Percentiles rank a stretch among this genome's conserved stretches.
Evolutionary conservation across 495 filamentous ascomycete species (phyloP).

Genomic region (Darksidea phi): DNA sequence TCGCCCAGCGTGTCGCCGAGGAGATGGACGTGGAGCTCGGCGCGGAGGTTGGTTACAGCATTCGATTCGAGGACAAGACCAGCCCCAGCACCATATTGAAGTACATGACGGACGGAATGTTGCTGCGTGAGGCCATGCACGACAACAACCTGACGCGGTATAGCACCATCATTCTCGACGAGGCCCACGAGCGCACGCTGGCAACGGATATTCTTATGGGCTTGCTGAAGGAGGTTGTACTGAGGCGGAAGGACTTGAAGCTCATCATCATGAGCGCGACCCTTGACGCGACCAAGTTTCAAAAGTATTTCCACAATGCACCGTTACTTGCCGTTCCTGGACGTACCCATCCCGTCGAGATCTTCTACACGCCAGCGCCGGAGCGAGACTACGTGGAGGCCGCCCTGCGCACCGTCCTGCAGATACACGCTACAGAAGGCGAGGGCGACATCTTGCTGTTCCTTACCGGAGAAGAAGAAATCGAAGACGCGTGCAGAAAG

Average conservation of each 20-base stretch:
- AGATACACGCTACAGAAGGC: constrained; percentile 88
- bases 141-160: constrained; percentile 88
- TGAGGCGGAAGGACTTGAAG: constrained; percentile 80
- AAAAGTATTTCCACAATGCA: constrained; percentile 94
- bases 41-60: constrained; percentile 97
- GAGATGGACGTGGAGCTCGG: constrained; percentile 94
- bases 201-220: constrained; percentile 97
- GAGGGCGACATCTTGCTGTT: constrained; percentile 96
- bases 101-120: constrained; percentile 99
- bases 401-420: constrained; percentile 86
- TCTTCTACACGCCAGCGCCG: constrained; percentile 96
- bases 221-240: constrained; percentile 80
- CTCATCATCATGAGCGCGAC: constrained; percentile 99
- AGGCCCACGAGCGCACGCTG: constrained; percentile 94
- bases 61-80: constrained; percentile 97
- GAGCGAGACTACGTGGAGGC: constrained; percentile 97
- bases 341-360: constrained; percentile 93
- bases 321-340: constrained; percentile 93
- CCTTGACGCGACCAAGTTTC: constrained; percentile 95
- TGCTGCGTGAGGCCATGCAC: constrained; percentile 96
- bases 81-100: constrained; percentile 88
- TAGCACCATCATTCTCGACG: constrained; percentile 97
- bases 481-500: constrained; percentile 92
- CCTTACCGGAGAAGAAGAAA: constrained; percentile 97
- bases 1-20: constrained; percentile 94